phyloP scores from a whole-genome alignment of 345 rosid genomes.

The Luvunga scandens region DNA sequence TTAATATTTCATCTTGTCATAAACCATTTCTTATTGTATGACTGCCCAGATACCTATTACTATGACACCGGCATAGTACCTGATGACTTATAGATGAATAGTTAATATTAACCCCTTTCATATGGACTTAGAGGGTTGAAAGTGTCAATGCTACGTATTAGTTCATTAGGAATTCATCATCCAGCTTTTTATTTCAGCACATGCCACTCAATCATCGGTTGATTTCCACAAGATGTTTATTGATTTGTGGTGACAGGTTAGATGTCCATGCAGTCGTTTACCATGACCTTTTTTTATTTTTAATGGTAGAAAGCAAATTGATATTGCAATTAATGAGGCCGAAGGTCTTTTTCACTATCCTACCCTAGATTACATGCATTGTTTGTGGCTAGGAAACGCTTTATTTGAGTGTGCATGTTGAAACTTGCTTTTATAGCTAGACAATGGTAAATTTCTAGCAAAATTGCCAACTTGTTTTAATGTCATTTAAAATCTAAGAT shows the following conservation, averaged over 20 bases:
- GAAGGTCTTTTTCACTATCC: no score
- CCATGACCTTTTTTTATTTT: no score
- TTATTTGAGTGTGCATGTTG: neutral
- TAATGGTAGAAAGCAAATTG: no score
- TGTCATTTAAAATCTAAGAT: neutral
- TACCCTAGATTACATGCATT: no score
- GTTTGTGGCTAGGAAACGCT: no score
- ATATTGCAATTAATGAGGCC: no score
- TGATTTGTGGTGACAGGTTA: neutral
- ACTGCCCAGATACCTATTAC: neutral
- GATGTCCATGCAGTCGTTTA: neutral
- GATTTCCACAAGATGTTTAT: neutral
- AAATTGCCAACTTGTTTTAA: neutral
- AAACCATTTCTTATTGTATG: neutral
- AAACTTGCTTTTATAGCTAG: neutral
- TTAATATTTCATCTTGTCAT: neutral
- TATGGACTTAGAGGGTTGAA: neutral
- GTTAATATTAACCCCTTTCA: neutral
- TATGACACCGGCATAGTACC: neutral
- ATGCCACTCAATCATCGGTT: neutral
- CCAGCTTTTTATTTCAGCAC: neutral
- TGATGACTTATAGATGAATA: neutral
- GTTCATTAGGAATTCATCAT: neutral
- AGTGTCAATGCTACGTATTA: neutral
- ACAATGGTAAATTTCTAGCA: neutral